phyloP scores from a whole-genome alignment of 805 yeast species.

The Pichia eremophila region DNA sequence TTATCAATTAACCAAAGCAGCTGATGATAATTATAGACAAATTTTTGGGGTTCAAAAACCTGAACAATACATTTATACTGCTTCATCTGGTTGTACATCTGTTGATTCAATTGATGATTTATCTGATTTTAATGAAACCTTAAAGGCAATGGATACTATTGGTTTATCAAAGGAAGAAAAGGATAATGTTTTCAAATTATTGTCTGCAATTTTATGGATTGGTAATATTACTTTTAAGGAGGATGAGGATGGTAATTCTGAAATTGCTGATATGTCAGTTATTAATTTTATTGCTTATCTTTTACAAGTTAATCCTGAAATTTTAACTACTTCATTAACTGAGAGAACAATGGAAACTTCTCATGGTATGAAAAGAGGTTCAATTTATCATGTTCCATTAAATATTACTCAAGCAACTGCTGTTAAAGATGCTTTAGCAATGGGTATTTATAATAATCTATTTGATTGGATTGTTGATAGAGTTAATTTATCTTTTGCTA shows the following conservation, averaged over 20 bases:
- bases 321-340: slow-evolving; percentile 56
- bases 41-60: slow-evolving; percentile 87
- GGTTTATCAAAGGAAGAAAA: slow-evolving; percentile 79
- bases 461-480: slow-evolving; percentile 96
- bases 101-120: slow-evolving; percentile 84
- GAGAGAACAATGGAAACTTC: slow-evolving; percentile 84
- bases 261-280: slow-evolving; percentile 77
- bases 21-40: slow-evolving; percentile 76
- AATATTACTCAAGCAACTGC: slow-evolving; percentile 90
- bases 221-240: slow-evolving; percentile 86
- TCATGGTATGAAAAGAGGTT: slow-evolving; percentile 85
- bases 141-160: slow-evolving; percentile 71
- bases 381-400: slow-evolving; percentile 88
- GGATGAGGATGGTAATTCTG: slow-evolving; percentile 79
- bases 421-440: slow-evolving; percentile 90
- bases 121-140: slow-evolving; percentile 61
- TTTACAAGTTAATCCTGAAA: slow-evolving; percentile 64
- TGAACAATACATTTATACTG: slow-evolving; percentile 83
- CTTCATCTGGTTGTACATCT: slow-evolving; percentile 73
- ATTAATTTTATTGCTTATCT: slow-evolving; percentile 90
- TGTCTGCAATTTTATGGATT: slow-evolving; percentile 85
- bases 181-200: slow-evolving; percentile 77
- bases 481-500: slow-evolving; percentile 70
- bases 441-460: slow-evolving; percentile 83
- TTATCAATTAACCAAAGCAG: slow-evolving; percentile 90